Evolutionary conservation across 306 rosid species (phyloP), one percentile per base, ranked within the genome.

Genomic region (Geum urbanum): DNA sequence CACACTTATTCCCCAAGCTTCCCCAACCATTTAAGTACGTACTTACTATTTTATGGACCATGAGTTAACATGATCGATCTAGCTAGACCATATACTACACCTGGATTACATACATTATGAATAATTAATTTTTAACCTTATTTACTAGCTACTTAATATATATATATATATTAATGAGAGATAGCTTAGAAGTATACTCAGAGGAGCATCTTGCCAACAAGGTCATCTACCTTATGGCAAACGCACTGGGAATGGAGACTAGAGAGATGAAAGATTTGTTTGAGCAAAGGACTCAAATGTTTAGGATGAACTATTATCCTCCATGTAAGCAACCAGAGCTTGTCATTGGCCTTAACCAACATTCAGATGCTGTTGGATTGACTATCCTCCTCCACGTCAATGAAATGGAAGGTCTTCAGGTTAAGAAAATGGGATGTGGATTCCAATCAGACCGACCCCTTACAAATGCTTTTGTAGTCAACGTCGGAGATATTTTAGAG

Each of bases 221-320:
- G 13, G 35, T 82, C 11, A 39, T 75, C 5, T 73, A 22, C 14
- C 44, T 72, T 8, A 55, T 82, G 66, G 78, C 60, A 40, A 56
- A 44, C 56, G 73, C 80, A 55, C 45, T 78, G 32, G 56, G 48
- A 22, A 66, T 81, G 79, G 68, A 81, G 2, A 11, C 44, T 7
- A 9, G 51, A 4, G 74, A 73, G 6, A 81, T 77, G 74, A 69
- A 39, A 6, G 65, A 70, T 19, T 19, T 81, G 47, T 69, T 76
- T 63, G 79, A 61, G 11, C 77, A 77, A 35, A 82, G 85, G 47
- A 5, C 9, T 16, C 71, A 75, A 3, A 20, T 50, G 19, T 48
- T 79, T 58, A 78, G 86, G 20, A 78, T 82, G 72, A 82, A 82
- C 44, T 82, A 71, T 51, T 78, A 82, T 72, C 80, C 85, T 48